Percentiles rank a stretch among this genome's conserved stretches.
Conservation (phyloP, 176 grass and related monocot species). For the Tillandsia fasciculata region DNA sequence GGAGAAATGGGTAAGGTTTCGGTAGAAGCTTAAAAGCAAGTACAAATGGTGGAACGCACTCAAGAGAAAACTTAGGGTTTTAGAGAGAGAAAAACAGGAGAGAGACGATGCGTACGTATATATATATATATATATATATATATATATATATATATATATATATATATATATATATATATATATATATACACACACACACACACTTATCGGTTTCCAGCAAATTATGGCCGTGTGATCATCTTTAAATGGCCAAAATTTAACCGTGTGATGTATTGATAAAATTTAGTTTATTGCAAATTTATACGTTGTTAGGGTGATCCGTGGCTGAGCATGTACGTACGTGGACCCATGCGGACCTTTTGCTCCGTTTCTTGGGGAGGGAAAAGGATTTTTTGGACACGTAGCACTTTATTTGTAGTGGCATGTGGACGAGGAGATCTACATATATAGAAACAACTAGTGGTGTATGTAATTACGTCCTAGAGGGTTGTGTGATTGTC, state of each 20-base stretch:
- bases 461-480: too few relatives aligned
- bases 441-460: constrained; percentile 15
- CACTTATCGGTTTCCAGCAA: not conserved
- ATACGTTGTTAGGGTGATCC: not conserved
- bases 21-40: constrained; percentile 86
- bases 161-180: not conserved
- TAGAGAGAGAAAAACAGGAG: constrained; percentile 3
- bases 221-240: not conserved
- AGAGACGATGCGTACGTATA: not conserved
- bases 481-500: not conserved
- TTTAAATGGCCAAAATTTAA: not conserved
- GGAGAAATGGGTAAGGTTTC: constrained; percentile 22
- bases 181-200: too few relatives aligned
- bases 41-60: constrained; percentile 56
- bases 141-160: constrained; percentile 2
- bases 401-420: not conserved
- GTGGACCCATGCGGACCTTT: constrained; percentile 20
- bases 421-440: not conserved
- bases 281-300: not conserved
- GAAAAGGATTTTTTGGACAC: constrained; percentile 3
- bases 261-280: not conserved
- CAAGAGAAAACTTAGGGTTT: constrained; percentile 32
- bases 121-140: not conserved
- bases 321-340: not conserved
- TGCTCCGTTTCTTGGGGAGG: constrained; percentile 19